A percentile compares a stretch with the other conserved stretches of the same genome.
phyloP scores from a whole-genome alignment of 768 basidiomycete genomes.

The Pleurotus eryngii region DNA sequence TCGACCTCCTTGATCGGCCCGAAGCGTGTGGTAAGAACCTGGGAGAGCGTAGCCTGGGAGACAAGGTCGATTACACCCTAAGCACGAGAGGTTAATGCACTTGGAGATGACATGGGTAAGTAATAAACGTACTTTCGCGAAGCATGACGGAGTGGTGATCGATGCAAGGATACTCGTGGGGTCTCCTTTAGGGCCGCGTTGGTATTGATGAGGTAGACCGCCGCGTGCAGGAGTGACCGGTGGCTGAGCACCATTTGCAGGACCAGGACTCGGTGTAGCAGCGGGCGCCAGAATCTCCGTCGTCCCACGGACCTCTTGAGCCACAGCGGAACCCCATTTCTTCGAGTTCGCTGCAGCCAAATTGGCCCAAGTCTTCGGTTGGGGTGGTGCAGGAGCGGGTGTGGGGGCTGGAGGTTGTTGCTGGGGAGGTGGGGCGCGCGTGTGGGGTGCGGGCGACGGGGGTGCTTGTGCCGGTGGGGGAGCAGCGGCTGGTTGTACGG shows the following conservation, averaged over 20 bases:
- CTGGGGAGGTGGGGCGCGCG: slow-evolving; percentile 18
- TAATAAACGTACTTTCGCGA: slow-evolving; percentile 72
- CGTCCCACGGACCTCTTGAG: slow-evolving; percentile 73
- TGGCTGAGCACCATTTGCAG: slow-evolving; percentile 37
- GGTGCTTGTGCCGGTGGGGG: slow-evolving; percentile 17
- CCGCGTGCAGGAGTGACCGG: slow-evolving; percentile 22
- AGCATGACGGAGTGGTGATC: slow-evolving; percentile 76
- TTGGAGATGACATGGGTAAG: neutral
- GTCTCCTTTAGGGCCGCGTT: slow-evolving; percentile 13
- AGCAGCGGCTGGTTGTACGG: slow-evolving; percentile 27
- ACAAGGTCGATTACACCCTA: slow-evolving; percentile 75
- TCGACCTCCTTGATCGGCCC: slow-evolving; percentile 86
- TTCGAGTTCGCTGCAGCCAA: slow-evolving; percentile 80
- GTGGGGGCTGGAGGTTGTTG: slow-evolving; percentile 23
- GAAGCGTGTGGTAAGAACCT: slow-evolving; percentile 57
- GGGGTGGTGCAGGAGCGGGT: slow-evolving; percentile 36
- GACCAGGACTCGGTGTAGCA: slow-evolving; percentile 27
- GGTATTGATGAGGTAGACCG: slow-evolving; percentile 32
- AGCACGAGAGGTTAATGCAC: slow-evolving; percentile 2
- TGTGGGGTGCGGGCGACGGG: slow-evolving; percentile 25
- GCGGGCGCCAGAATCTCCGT: slow-evolving; percentile 47
- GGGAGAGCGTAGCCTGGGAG: slow-evolving; percentile 45
- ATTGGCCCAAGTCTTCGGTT: slow-evolving; percentile 88
- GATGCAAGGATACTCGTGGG: slow-evolving; percentile 39
- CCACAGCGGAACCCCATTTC: slow-evolving; percentile 84